Evolutionary conservation across 768 basidiomycete genomes (phyloP), one percentile per base, ranked within the genome.

Genomic region (Phylloporus scabripes): DNA sequence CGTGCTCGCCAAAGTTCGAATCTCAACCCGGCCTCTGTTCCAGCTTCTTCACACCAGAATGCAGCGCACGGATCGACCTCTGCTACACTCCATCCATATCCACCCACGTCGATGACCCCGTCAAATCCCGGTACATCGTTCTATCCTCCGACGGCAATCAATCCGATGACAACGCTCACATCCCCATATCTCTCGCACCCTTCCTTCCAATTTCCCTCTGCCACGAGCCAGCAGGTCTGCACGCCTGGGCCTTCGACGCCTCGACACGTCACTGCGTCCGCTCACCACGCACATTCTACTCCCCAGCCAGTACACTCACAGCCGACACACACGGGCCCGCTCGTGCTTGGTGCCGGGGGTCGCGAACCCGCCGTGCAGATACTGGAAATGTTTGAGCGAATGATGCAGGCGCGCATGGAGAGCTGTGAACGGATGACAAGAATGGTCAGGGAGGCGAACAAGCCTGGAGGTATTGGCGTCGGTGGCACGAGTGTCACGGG

Each of bases 381-480:
- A 46, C 69, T 88, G 51, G 76, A 80, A 57, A 76, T 81, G 72
- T 85, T 84, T 59, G 82, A 82, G 49, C 76, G 79, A 51, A 81
- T 88, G 71, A 78, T 87, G 72, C 82, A 85, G 58, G 73, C 80
- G 2, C 76, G 86, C 47, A 80, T 88, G 76, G 85, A 87, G 65
- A 86, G 83, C 59, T 88, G 86, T 63, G 75, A 82, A 54, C 73
- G 83, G 29, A 72, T 85, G 45, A 78, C 78, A 53, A 75, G 74
- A 41, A 70, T 87, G 53, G 76, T 85, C 18, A 58, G 63, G 46
- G 60, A 60, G 23, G 63, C 64, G n/a, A 58, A 59, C 50, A 61
- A 39, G n/a, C 57, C 64, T 17, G 59, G 53, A 7, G 55, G 55
- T 7, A 26, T 44, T 29, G 53, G 52, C 12, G 46, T 39, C 31